Conservation (phyloP, 2,329 filamentous ascomycete species). For the Fusarium sp. region DNA sequence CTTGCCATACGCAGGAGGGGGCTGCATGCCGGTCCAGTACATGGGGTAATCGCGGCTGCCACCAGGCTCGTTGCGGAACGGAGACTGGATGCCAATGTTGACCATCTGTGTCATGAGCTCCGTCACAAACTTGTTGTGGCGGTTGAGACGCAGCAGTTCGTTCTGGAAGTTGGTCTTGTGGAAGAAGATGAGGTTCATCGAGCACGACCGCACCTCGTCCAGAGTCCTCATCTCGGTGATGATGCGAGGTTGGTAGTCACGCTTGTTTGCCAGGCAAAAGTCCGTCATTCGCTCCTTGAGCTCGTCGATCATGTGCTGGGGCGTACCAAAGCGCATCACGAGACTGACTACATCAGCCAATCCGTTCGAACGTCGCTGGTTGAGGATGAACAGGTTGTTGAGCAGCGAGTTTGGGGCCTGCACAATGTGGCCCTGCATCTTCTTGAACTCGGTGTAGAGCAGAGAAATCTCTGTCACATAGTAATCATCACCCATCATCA, state of each 20-base stretch:
- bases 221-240: slow-evolving; percentile 86
- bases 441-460: slow-evolving; percentile 97
- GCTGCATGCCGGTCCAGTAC: slow-evolving; percentile 58
- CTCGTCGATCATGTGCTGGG: slow-evolving; percentile 82
- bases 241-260: slow-evolving; percentile 88
- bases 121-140: slow-evolving; percentile 94
- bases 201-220: slow-evolving; percentile 85
- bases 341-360: slow-evolving; percentile 88
- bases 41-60: slow-evolving; percentile 76
- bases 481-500: slow-evolving; percentile 87
- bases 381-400: slow-evolving; percentile 93
- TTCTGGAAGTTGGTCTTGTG: slow-evolving; percentile 99
- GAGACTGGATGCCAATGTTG: slow-evolving; percentile 86
- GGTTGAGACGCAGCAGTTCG: slow-evolving; percentile 86
- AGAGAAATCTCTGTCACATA: slow-evolving; percentile 95
- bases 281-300: slow-evolving; percentile 84
- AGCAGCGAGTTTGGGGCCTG: slow-evolving; percentile 95
- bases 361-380: slow-evolving; percentile 89
- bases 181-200: slow-evolving; percentile 94
- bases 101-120: slow-evolving; percentile 90
- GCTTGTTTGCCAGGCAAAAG: slow-evolving; percentile 86
- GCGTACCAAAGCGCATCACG: slow-evolving; percentile 89
- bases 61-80: slow-evolving; percentile 70
- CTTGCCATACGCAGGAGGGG: slow-evolving; percentile 51
- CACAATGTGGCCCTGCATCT: slow-evolving; percentile 96